Evolutionary conservation across 441 rosid species (phyloP), one percentile per base, ranked within the genome.

Genomic region (Capsella rubella): DNA sequence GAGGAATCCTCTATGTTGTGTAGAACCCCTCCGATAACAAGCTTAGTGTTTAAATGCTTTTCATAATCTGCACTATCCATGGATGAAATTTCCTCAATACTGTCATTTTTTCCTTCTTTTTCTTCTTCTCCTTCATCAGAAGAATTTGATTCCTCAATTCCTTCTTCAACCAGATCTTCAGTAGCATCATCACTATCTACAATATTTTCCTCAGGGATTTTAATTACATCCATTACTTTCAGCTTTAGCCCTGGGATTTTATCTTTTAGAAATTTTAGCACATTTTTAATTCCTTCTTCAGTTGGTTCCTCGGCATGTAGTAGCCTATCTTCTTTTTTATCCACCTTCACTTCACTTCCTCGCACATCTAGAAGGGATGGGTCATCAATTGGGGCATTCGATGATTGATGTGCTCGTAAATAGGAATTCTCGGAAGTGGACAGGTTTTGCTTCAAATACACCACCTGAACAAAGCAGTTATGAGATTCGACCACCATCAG

Each of bases 161-260:
- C 88, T 58, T 87, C 94, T 64, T 83, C 87, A 69, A 84, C 87
- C 79, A 92, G 75, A 72, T 87, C 88, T 78, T 84, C 86, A 73
- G 83, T 39, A 42, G 87, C 80, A 79, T 88, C 91, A 35, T 51
- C 83, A 66, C 84, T 90, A 65, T 83, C 92, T n/a, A 60, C 27
- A 42, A 80, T 78, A 71, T 69, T 85, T 71, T 84, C 92, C 42
- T 78, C 87, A 37, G 90, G 64, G 52, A 81, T 79, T 74, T 79
- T 83, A 15, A 29, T 54, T 34, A 87, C 73, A 56, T 93, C 87
- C 93, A 84, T 85, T 64, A 87, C 84, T 85, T 88, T 92, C 63
- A 92, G 87, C 81, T 90, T 92, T 73, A 95, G 64, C 72, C 95
- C 99, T 13, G 99, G 97, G 79, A 95, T 92, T 83, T 87, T 92